These are phyloP conservation scores for Cydonia oblonga DNA, from an alignment of 331 rosid genomes.

Conservation along the genomic window DNA sequence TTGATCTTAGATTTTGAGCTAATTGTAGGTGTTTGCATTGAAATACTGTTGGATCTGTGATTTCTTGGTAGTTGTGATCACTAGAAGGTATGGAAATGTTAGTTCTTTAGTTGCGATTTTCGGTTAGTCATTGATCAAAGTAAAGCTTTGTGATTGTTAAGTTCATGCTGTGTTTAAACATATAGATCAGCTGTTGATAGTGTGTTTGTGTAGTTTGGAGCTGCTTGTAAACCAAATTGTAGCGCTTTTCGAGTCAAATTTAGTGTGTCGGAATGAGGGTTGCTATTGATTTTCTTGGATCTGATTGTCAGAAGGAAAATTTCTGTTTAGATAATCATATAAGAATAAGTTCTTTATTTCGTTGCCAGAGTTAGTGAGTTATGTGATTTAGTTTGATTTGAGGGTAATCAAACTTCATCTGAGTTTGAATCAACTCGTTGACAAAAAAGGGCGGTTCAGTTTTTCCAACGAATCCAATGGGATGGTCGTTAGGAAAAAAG, in stretches of 20 bases:
- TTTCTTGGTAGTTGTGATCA: neutral
- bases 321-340: neutral
- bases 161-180: neutral
- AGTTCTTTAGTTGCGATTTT: neutral
- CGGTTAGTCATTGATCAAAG: conserved; percentile 1
- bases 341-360: neutral
- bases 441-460: neutral
- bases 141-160: neutral
- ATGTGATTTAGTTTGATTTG: neutral
- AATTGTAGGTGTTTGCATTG: neutral
- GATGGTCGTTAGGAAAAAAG: neutral
- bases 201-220: neutral
- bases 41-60: conserved; percentile 44
- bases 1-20: conserved; percentile 1
- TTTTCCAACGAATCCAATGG: neutral
- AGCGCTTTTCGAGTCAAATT: neutral
- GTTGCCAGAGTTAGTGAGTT: neutral
- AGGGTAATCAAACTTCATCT: neutral
- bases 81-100: neutral
- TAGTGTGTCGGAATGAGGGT: neutral
- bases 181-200: neutral
- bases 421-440: neutral
- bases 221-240: neutral
- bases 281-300: neutral
- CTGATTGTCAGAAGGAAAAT: neutral